Conservation (phyloP, 805 yeast genomes). For the Metschnikowia continentalis region DNA sequence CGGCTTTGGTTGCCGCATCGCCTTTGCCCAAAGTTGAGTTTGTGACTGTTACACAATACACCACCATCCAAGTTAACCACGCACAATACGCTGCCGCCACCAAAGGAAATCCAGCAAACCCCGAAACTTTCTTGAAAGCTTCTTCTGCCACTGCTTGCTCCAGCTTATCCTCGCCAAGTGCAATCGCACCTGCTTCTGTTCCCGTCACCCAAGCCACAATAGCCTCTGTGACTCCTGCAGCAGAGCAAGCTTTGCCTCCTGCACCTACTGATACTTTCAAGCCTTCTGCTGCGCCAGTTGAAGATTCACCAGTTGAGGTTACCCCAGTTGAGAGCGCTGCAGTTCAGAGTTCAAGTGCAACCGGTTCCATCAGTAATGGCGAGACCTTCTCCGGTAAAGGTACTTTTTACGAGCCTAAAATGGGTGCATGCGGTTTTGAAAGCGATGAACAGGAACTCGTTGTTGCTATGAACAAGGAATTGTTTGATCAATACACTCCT, state of each 20-base stretch:
- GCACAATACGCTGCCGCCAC: conserved; percentile 3
- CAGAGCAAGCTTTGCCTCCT: not conserved
- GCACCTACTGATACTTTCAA: not conserved
- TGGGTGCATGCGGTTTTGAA: conserved; percentile 54
- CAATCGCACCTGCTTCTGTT: not conserved
- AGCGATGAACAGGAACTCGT: conserved; percentile 45
- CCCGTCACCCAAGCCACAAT: not conserved
- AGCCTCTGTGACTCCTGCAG: not conserved
- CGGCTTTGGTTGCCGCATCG: conserved; percentile 10
- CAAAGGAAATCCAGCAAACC: not conserved
- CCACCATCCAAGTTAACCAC: conserved; percentile 9
- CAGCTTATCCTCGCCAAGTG: not conserved
- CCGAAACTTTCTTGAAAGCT: not conserved
- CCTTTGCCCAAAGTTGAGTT: conserved; percentile 5
- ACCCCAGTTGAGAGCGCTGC: not conserved
- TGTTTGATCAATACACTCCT: conserved; percentile 33
- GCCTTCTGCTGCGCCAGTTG: not conserved
- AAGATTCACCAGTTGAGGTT: not conserved
- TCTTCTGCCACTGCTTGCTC: conserved; percentile 2
- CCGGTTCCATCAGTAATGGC: conserved; percentile 13
- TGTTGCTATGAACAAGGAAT: conserved; percentile 47
- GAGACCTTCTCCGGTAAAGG: conserved; percentile 39
- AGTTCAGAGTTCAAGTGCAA: not conserved
- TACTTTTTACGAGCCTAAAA: conserved; percentile 44
- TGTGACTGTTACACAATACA: conserved; percentile 13